Base-by-base conservation (phyloP, 352 stramenopile species). In the Phytopythium vexans region DNA sequence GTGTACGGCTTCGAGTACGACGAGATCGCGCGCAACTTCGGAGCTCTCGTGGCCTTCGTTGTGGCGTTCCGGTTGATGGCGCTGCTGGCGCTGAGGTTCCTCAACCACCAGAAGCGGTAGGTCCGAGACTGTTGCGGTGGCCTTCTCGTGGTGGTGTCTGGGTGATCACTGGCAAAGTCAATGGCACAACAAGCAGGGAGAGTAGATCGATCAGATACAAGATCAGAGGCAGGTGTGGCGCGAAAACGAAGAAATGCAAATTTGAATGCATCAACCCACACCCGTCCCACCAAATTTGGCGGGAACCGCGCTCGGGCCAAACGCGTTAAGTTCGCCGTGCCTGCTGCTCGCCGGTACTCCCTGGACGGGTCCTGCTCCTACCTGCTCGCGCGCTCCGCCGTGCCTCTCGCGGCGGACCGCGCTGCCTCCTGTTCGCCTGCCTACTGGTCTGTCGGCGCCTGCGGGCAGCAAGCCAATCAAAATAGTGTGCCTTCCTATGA, bases 21-120 rank as follows among this genome's bases (percentile, higher is more conserved):
- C 21, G 55, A 64, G 81, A 60, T 76, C 63, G 62, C 63, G 70
- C 27, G 33, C 12, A 45, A 66, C 57, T 72, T 72, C 45, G 54
- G 59, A 38, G 55, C 70, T 45, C 49, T 65, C 16, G 45, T 77
- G 10, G 52, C 60, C 16, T 61, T 41, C 47, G 63, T 77, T 5
- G 52, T 60, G 3, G 21, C 67, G 34, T 69, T 64, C 52, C 56
- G 64, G 2, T 31, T 77, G 3, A 36, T 74, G 7, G 42, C 51
- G 3, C 8, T 63, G 41, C 44, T 72, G 33, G 48, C 64, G 6
- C 52, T 80, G 32, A 66, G 70, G 10, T 71, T 60, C 51, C 49
- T 77, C 34, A 74, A 74, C 46, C 54, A 60, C 38, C 54, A 60
- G 46, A 60, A 60, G 36, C 35, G 46, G 31, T 59, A 68, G 21